Base-by-base conservation (phyloP, 2,329 filamentous ascomycete species). In the Ophiocordyceps polyrhachis-furcata region DNA sequence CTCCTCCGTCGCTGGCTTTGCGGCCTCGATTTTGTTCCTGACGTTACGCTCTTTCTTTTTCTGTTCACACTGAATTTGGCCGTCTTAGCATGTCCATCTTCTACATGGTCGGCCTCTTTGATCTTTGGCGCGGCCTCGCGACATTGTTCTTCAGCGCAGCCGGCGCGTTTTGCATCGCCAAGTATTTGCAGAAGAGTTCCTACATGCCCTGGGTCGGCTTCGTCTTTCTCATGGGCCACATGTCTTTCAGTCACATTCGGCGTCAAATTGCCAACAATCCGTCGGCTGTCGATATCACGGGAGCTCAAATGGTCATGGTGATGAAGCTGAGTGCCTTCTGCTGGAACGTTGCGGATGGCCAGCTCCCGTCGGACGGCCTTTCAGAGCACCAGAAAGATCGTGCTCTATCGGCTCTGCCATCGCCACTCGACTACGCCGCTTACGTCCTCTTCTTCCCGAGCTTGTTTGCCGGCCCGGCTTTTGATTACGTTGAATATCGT, bases 161-260 rank as follows among this genome's bases (percentile, higher is more conserved):
- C 17, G 88, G 78, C 43, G 76, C 84, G 43, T 98, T 95, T 58
- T 68, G 73, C 50, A 91, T 98, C 53, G 83, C 89, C 44, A 77
- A 81, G 52, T 88, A 79, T 58, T 68, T 96, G 41, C 74, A 86
- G 51, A 62, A 60, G 32, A 88, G 86, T 19, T 85, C 86, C 1
- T 84, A 89, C 58, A 98, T 98, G 91, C 91, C 91, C 66, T 98
- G 91, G 91, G 71, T 95, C 43, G 87, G 79, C 48, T 98, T 98
- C 62, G 69, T 85, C 43, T 95, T 93, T 57, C 68, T 94, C 46
- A 96, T 98, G 89, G 81, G 80, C 45, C 89, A 98, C 64, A 84
- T 96, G 81, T 89, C 88, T 41, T 61, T 89, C 55, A 93, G 78
- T 59, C 91, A 98, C 61, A 81, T 98, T 49, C 68, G 76, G 47